Conservation (phyloP, 176 grass and related monocot species). For the Carex pumila region DNA sequence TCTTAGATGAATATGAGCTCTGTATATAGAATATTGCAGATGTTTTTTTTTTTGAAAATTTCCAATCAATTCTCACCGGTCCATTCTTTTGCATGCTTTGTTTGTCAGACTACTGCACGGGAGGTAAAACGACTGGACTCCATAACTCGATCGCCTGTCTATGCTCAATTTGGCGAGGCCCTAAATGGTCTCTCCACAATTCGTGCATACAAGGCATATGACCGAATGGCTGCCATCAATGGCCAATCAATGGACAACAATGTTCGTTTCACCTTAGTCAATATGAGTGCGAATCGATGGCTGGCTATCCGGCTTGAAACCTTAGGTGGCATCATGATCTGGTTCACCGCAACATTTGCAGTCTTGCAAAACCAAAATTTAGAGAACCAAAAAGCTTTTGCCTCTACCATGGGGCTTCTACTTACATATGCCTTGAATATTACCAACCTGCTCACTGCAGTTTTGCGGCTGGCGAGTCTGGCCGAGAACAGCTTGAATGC, state of each 20-base stretch:
- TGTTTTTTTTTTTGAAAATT: background rate
- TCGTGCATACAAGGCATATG: conserved; percentile 93
- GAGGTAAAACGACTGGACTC: conserved; percentile 97
- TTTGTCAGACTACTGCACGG: conserved; percentile 72
- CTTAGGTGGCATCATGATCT: conserved; percentile 96
- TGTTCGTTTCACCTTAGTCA: conserved; percentile 90
- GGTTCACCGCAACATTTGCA: conserved; percentile 95
- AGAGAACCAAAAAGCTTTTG: conserved; percentile 85
- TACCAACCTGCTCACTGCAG: conserved; percentile 74
- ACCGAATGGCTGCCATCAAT: conserved; percentile 91
- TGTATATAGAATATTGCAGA: background rate
- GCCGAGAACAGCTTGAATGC: conserved; percentile 99
- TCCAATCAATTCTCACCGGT: background rate
- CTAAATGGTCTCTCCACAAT: conserved; percentile 97
- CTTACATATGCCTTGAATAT: conserved; percentile 95
- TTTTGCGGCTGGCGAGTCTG: conserved; percentile 91
- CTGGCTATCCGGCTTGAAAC: conserved; percentile 96
- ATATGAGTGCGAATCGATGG: conserved; percentile 90
- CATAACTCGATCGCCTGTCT: conserved; percentile 91
- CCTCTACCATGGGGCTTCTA: conserved; percentile 95
- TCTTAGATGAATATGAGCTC: background rate
- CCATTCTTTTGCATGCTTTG: conserved; percentile 15
- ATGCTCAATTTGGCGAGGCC: conserved; percentile 93
- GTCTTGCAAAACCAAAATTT: conserved; percentile 96
- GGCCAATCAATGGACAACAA: conserved; percentile 98